Base-by-base conservation (phyloP, 208 protist genomes). In the Trypanosoma conorhini region DNA sequence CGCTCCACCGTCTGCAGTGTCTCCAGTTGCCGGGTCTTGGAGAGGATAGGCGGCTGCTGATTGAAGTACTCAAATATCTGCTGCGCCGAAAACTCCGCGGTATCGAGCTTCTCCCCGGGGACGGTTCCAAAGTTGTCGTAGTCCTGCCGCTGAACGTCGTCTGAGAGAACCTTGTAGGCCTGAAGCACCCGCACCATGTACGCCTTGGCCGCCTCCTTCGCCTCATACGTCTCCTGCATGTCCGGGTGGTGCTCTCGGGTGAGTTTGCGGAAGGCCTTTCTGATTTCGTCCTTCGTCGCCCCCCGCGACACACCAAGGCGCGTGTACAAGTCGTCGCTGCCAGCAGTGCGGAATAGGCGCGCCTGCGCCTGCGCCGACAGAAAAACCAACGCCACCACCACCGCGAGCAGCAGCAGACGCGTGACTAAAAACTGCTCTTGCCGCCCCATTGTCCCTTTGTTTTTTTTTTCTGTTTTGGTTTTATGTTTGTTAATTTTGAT, bases 241-340 rank as follows among this genome's bases (percentile, higher is more conserved):
- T 98, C 94, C 24, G 94, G 94, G 75, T 98, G 94, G 51, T 91
- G 79, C 61, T 87, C 70, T 1, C 89, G 81, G 5, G 92, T 86
- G 26, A 93, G 72, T 15, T 67, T 64, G 21, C 90, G 83, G 62
- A 96, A 98, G 1, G 92, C 87, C 30, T 81, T 83, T 40, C 86
- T 86, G 61, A 98, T 89, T 30, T 93, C 86, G 5, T 67, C 73
- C 70, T 86, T 81, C 56, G 78, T 83, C 13, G 89, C 88, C 0
- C 64, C 66, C 28, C 67, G 71, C 0, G 59, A 1, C 0, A 97
- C 67, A 31, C 87, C 89, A 13, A 97, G 79, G 12, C 84, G 79
- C 5, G 57, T 72, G 73, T 97, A 97, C 48, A 96, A 77, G 30
- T 89, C 79, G 44, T 66, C 62, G 55, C 73, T 73, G 51, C 72